Conservation (phyloP, 257 asterid species). For the Fraxinus americana region DNA sequence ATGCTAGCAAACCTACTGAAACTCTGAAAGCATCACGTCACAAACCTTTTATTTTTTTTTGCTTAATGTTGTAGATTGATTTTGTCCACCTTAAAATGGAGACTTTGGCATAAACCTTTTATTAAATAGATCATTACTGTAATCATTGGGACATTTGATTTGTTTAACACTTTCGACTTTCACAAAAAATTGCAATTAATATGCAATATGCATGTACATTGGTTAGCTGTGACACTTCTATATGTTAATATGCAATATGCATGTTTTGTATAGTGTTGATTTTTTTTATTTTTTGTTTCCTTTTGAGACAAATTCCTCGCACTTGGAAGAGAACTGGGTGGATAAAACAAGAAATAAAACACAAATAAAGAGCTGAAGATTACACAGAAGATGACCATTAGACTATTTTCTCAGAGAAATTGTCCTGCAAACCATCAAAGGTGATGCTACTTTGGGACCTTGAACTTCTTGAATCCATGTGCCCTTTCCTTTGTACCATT, state of each 20-base stretch:
- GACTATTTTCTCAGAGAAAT: constrained; percentile 34
- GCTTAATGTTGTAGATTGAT: too few relatives aligned
- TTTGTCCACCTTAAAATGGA: too few relatives aligned
- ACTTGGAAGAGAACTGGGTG: not conserved
- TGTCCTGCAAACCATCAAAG: constrained; percentile 38
- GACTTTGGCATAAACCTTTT: too few relatives aligned
- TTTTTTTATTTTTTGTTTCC: too few relatives aligned
- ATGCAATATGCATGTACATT: not conserved
- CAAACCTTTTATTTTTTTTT: too few relatives aligned
- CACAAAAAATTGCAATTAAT: not conserved
- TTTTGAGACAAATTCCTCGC: not conserved
- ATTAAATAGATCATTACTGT: too few relatives aligned
- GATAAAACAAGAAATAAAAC: not conserved
- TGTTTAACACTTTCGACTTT: not conserved
- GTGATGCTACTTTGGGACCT: constrained; percentile 33
- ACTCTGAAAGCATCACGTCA: too few relatives aligned
- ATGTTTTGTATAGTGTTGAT: too few relatives aligned
- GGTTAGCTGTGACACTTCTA: not conserved
- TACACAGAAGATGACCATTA: constrained; percentile 3
- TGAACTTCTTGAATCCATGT: constrained; percentile 35
- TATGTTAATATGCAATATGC: not conserved
- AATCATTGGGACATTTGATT: too few relatives aligned
- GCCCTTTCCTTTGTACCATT: constrained; percentile 41
- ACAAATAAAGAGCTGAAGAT: not conserved
- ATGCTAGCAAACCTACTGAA: too few relatives aligned